Conservation (phyloP, 148 eudicot species). For the Camellia sinensis region DNA sequence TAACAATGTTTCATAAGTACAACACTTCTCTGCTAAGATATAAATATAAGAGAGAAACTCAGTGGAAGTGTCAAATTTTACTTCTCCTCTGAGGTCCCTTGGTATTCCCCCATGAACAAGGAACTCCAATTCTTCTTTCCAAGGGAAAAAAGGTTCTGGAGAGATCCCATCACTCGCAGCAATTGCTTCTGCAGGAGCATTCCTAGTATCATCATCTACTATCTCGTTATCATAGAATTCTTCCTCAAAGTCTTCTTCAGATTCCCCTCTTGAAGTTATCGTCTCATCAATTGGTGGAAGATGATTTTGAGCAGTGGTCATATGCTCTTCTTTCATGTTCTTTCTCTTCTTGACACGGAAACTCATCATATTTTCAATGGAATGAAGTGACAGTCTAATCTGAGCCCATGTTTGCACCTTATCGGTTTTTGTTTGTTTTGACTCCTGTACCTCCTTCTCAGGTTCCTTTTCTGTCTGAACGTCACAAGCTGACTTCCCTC, state of each 20-base stretch:
- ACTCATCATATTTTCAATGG: conserved; percentile 61
- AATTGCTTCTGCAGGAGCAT: conserved; percentile 25
- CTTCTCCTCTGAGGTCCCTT: conserved; percentile 92
- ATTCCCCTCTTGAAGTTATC: conserved; percentile 25
- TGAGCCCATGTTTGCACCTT: conserved; percentile 60
- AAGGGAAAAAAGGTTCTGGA: conserved; percentile 39
- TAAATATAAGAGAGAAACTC: neutral
- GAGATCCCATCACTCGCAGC: conserved; percentile 17
- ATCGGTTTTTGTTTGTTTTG: conserved; percentile 29
- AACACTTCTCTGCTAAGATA: neutral
- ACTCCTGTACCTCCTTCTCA: conserved; percentile 28
- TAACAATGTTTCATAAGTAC: conserved; percentile 11
- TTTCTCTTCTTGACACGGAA: conserved; percentile 43
- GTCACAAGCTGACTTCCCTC: conserved; percentile 29
- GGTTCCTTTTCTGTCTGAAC: conserved; percentile 30
- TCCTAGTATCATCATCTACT: conserved; percentile 18
- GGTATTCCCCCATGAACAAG: conserved; percentile 96
- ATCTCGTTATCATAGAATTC: conserved; percentile 30
- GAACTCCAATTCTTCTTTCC: conserved; percentile 78
- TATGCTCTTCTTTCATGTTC: conserved; percentile 26
- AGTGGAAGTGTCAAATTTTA: conserved; percentile 21
- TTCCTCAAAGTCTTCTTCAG: conserved; percentile 34
- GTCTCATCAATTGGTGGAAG: conserved; percentile 38
- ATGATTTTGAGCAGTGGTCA: conserved; percentile 19
- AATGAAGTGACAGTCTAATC: conserved; percentile 49